A percentile compares a stretch with the other conserved stretches of the same genome.
Evolutionary conservation across 768 basidiomycete genomes (phyloP).

Genomic region (Tephrocybe rancida): DNA sequence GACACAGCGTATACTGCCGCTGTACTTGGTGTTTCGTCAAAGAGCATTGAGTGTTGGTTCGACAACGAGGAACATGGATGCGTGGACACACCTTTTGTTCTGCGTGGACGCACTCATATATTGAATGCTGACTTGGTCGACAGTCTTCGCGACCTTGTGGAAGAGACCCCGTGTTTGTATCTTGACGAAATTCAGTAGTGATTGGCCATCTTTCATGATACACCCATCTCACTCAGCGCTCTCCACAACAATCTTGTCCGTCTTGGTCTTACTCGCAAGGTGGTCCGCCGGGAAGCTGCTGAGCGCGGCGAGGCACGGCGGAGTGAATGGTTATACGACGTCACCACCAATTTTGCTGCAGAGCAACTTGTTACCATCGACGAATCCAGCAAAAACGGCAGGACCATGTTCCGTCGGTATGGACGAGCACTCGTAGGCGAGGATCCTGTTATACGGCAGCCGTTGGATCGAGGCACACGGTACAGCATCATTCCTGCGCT

Average conservation of each 20-base stretch:
- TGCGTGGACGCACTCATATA: too few relatives aligned
- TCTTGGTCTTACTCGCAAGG: conserved; percentile 24
- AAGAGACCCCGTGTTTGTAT: too few relatives aligned
- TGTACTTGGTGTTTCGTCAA: too few relatives aligned
- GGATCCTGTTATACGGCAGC: conserved; percentile 19
- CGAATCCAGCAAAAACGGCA: conserved; percentile 34
- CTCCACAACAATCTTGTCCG: conserved; percentile 19
- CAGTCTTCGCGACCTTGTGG: too few relatives aligned
- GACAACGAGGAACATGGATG: too few relatives aligned
- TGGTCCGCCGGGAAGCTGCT: conserved; percentile 17
- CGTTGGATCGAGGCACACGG: conserved; percentile 27
- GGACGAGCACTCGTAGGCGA: conserved; percentile 26
- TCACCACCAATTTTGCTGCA: conserved; percentile 8
- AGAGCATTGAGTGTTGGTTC: too few relatives aligned
- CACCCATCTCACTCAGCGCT: conserved; percentile 16
- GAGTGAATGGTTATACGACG: conserved; percentile 16
- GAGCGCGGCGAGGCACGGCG: conserved; percentile 20
- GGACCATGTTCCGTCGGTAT: conserved; percentile 24
- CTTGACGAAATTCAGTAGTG: too few relatives aligned
- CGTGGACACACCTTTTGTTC: too few relatives aligned
- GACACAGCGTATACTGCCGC: too few relatives aligned
- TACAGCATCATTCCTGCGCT: conserved; percentile 37
- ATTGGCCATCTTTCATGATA: conserved; percentile 17
- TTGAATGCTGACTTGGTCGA: too few relatives aligned
- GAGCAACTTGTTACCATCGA: conserved; percentile 24